A percentile compares a stretch with the other conserved stretches of the same genome.
phyloP scores from a whole-genome alignment of 2,329 filamentous ascomycete genomes.

The Penicillium sclerotigenum region DNA sequence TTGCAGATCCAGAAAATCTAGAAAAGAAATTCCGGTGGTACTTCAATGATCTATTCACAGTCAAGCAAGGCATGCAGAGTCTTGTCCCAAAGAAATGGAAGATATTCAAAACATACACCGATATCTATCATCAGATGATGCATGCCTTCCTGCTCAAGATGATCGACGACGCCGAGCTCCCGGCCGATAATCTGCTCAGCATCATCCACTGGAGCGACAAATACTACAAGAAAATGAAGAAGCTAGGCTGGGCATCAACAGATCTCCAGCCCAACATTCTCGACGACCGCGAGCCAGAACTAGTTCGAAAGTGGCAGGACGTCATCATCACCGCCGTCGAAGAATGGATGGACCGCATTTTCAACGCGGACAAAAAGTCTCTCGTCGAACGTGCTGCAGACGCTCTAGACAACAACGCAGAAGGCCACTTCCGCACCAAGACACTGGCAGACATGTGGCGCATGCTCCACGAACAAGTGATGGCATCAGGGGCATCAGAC shows the following conservation, averaged over 20 bases:
- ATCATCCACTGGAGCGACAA: constrained; percentile 95
- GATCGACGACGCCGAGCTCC: constrained; percentile 80
- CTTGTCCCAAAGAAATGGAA: constrained; percentile 97
- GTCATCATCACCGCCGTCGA: constrained; percentile 95
- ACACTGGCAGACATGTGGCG: constrained; percentile 94
- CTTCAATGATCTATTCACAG: constrained; percentile 95
- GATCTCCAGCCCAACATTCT: constrained; percentile 83
- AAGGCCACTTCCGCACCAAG: constrained; percentile 87
- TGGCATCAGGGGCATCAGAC: constrained; percentile 78
- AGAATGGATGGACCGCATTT: constrained; percentile 96
- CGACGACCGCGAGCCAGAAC: constrained; percentile 82
- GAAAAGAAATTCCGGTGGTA: constrained; percentile 93
- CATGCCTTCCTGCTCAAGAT: constrained; percentile 83
- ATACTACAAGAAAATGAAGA: constrained; percentile 94
- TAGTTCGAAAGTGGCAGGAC: constrained; percentile 89
- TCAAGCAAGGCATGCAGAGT: constrained; percentile 85
- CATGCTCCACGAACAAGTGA: constrained; percentile 90
- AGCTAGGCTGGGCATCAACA: constrained; percentile 73
- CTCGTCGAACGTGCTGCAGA: constrained; percentile 76
- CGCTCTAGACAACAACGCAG: constrained; percentile 80
- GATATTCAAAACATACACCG: constrained; percentile 83
- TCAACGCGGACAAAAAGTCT: constrained; percentile 72
- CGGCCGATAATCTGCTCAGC: constrained; percentile 79
- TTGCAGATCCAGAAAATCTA: constrained; percentile 76
- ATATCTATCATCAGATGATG: constrained; percentile 92